A percentile compares a stretch with the other conserved stretches of the same genome.
Evolutionary conservation across 768 basidiomycete species (phyloP).

Genomic region (Mycena capillaripes): DNA sequence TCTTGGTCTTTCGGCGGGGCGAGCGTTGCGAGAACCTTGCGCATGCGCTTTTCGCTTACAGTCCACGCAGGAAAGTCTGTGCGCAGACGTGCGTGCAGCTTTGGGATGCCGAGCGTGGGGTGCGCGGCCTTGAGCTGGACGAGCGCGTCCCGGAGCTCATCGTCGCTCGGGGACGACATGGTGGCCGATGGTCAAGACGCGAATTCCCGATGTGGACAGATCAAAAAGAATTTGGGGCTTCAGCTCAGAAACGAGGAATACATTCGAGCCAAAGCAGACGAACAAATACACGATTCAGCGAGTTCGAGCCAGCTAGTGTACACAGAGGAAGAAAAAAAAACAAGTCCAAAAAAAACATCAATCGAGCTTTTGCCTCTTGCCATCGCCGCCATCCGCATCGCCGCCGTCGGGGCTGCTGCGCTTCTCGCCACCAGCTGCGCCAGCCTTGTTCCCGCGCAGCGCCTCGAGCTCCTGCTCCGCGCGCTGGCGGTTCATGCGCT

Average conservation of each 20-base stretch:
- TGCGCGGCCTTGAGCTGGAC: conserved; percentile 67
- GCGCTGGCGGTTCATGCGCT: conserved; percentile 70
- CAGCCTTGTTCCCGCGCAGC: conserved; percentile 60
- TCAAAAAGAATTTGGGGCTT: too few species aligned
- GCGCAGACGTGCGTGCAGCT: conserved; percentile 76
- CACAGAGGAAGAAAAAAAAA: conserved; percentile 2
- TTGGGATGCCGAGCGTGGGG: conserved; percentile 77
- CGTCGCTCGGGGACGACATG: conserved; percentile 65
- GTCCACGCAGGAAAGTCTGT: conserved; percentile 75
- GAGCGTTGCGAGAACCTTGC: conserved; percentile 70
- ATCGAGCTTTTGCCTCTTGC: conserved; percentile 57
- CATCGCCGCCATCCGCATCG: conserved; percentile 47
- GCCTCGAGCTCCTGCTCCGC: conserved; percentile 76
- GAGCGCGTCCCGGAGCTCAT: conserved; percentile 70
- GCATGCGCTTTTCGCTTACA: conserved; percentile 87
- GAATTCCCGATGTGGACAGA: too few species aligned
- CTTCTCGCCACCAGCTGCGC: conserved; percentile 51
- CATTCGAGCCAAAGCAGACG: too few species aligned
- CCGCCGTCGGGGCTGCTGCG: conserved; percentile 49
- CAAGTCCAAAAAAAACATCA: conserved; percentile 38
- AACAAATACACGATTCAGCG: neutral
- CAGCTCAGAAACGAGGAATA: too few species aligned
- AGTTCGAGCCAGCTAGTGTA: neutral
- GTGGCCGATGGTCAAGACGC: neutral
- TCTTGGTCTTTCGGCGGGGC: conserved; percentile 27